phyloP scores from a whole-genome alignment of 2,329 filamentous ascomycete genomes.

The Alternaria hordeiaustralica region DNA sequence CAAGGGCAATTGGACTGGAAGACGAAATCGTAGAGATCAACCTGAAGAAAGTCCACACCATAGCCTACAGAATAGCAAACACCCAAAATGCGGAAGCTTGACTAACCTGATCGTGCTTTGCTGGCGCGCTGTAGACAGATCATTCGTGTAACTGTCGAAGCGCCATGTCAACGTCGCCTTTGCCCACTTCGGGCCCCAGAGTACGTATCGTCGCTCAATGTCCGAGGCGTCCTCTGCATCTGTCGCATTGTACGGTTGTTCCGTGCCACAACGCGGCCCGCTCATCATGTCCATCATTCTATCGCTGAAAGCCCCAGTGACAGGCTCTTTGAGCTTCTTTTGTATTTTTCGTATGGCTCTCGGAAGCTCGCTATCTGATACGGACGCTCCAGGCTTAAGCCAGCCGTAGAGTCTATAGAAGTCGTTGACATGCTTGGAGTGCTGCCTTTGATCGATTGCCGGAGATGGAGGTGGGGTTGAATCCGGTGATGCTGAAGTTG shows the following conservation, averaged over 20 bases:
- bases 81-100: background rate
- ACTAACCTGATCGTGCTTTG: conserved; percentile 31
- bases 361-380: conserved; percentile 31
- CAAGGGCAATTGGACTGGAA: background rate
- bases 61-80: background rate
- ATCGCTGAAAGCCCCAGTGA: conserved; percentile 35
- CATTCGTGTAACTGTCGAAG: conserved; percentile 33
- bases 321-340: conserved; percentile 29
- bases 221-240: conserved; percentile 16
- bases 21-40: background rate
- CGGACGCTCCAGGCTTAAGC: conserved; percentile 26
- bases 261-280: conserved; percentile 33
- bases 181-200: conserved; percentile 40
- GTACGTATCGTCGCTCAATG: conserved; percentile 29
- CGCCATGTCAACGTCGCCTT: conserved; percentile 34
- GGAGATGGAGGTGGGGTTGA: conserved; percentile 8
- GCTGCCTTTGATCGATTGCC: conserved; percentile 19
- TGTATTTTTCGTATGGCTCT: conserved; percentile 39
- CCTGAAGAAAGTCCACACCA: background rate
- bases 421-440: conserved; percentile 36
- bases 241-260: conserved; percentile 30
- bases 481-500: conserved; percentile 9
- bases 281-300: conserved; percentile 34
- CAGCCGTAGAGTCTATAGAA: conserved; percentile 41
- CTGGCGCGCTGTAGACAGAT: conserved; percentile 26